Percentiles rank a stretch among this genome's conserved stretches.
These are phyloP conservation scores for Amauroascus verrucosus DNA, from an alignment of 2,329 filamentous ascomycete genomes.

Conservation along the genomic window DNA sequence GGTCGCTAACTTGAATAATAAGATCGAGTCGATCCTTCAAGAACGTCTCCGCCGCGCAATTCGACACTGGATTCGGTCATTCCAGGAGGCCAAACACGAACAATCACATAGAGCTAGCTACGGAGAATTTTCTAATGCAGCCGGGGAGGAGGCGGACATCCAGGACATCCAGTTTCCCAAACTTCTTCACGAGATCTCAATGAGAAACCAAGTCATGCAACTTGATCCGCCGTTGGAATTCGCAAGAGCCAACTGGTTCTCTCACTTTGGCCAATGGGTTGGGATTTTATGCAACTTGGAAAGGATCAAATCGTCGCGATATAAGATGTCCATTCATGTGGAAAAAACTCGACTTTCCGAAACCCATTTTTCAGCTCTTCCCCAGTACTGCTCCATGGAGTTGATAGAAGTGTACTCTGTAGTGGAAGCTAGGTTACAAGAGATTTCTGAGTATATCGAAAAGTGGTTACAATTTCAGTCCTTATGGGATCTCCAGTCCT, in stretches of 20 bases:
- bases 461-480: slow-evolving; percentile 99
- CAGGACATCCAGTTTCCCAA: slow-evolving; percentile 33
- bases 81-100: slow-evolving; percentile 49
- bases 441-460: slow-evolving; percentile 78
- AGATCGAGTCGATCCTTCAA: slow-evolving; percentile 70
- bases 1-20: slow-evolving; percentile 77
- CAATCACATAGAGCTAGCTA: slow-evolving; percentile 18
- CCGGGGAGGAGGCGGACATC: slow-evolving; percentile 23
- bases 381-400: slow-evolving; percentile 68
- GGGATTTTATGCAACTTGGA: slow-evolving; percentile 84
- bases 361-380: slow-evolving; percentile 69
- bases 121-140: slow-evolving; percentile 16
- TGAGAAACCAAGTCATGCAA: slow-evolving; percentile 96
- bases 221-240: slow-evolving; percentile 87
- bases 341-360: slow-evolving; percentile 32
- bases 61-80: slow-evolving; percentile 75
- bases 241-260: slow-evolving; percentile 85
- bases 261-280: slow-evolving; percentile 86
- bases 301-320: slow-evolving; percentile 89
- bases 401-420: slow-evolving; percentile 71
- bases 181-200: slow-evolving; percentile 83
- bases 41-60: slow-evolving; percentile 77
- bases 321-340: slow-evolving; percentile 68
- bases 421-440: slow-evolving; percentile 70
- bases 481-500: slow-evolving; percentile 92